phyloP scores from a whole-genome alignment of 139 green algal genomes.

The Bryopsis sp. region DNA sequence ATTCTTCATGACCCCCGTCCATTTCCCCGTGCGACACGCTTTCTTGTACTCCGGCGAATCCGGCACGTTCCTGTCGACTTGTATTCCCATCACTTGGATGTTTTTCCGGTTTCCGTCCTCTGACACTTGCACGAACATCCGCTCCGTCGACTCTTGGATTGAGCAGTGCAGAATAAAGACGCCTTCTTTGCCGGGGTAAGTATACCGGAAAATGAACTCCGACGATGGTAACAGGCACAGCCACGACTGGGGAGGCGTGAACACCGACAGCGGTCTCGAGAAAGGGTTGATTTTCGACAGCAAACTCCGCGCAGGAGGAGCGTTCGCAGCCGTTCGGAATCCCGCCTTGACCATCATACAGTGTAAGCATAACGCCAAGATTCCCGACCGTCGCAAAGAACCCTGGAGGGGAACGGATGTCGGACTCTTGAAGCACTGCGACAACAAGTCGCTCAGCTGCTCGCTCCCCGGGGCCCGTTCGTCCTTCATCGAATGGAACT shows the following conservation, averaged over 20 bases:
- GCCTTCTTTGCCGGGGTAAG: not conserved
- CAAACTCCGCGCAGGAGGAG: too few relatives aligned
- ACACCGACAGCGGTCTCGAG: too few relatives aligned
- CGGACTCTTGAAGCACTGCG: too few relatives aligned
- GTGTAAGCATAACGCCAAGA: not conserved
- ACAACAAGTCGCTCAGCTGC: too few relatives aligned
- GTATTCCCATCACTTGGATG: conserved; percentile 8
- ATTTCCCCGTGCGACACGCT: too few relatives aligned
- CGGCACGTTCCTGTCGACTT: too few relatives aligned
- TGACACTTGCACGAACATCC: not conserved
- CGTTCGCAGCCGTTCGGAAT: not conserved
- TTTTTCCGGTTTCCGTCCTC: not conserved
- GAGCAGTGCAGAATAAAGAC: conserved; percentile 8
- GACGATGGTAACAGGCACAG: conserved; percentile 6
- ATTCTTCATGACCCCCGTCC: too few relatives aligned
- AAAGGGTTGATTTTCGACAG: too few relatives aligned
- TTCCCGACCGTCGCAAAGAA: not conserved
- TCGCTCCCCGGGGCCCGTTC: too few relatives aligned
- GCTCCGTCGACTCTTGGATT: not conserved
- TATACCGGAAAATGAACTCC: conserved; percentile 11
- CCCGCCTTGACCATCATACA: not conserved
- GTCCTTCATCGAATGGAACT: too few relatives aligned
- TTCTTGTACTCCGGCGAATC: too few relatives aligned
- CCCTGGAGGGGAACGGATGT: not conserved
- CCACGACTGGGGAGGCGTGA: not conserved